phyloP scores from a whole-genome alignment of 352 stramenopile genomes.

The Pythium coloratum region DNA sequence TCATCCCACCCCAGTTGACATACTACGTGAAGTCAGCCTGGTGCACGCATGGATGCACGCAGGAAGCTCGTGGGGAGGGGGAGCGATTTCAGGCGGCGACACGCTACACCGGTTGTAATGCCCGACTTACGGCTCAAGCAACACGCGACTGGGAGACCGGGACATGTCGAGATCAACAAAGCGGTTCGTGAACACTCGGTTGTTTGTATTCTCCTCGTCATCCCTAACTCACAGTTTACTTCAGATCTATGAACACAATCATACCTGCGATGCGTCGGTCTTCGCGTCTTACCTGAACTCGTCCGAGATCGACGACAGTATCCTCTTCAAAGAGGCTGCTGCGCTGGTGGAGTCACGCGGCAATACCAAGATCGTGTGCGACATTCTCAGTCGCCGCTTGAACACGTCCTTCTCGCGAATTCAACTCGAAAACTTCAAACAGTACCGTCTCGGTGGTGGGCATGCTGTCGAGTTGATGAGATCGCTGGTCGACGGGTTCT shows the following conservation, averaged over 20 bases:
- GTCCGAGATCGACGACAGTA: conserved; percentile 1
- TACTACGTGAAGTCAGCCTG: neutral
- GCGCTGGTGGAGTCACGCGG: neutral
- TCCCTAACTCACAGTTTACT: neutral
- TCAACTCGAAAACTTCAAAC: conserved; percentile 12
- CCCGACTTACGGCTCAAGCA: neutral
- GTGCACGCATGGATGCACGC: neutral
- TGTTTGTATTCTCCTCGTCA: neutral
- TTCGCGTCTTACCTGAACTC: neutral
- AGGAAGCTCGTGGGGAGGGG: neutral
- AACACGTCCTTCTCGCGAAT: neutral
- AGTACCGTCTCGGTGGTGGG: neutral
- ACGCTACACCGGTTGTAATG: neutral
- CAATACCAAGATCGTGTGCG: neutral
- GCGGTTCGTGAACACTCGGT: neutral
- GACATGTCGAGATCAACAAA: neutral
- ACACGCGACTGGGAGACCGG: neutral
- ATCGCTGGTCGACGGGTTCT: conserved; percentile 2
- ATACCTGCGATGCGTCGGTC: neutral
- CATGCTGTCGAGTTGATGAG: conserved; percentile 2
- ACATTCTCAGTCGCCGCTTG: neutral
- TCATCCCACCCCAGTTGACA: neutral
- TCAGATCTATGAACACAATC: conserved; percentile 3
- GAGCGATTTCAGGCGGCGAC: neutral
- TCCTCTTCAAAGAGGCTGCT: neutral